A percentile compares a stretch with the other conserved stretches of the same genome.
Evolutionary conservation across 2,329 filamentous ascomycete genomes (phyloP).

Genomic region (Albophoma yamanashiensis): DNA sequence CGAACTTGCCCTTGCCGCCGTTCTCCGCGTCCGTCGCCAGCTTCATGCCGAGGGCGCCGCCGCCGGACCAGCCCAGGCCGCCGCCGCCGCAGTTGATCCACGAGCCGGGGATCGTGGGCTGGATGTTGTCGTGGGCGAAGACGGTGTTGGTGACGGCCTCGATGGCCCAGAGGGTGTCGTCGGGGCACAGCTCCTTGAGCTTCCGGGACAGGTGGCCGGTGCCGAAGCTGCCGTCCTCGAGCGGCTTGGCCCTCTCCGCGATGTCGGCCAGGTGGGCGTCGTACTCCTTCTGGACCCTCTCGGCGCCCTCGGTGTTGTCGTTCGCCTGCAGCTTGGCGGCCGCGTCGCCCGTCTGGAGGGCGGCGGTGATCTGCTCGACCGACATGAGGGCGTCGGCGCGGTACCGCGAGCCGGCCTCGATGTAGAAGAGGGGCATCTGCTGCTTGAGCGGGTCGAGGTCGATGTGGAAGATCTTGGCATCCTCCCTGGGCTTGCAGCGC

Average conservation of each 20-base stretch:
- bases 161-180: constrained; percentile 59
- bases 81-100: constrained; percentile 78
- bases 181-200: constrained; percentile 21
- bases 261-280: constrained; percentile 49
- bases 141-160: constrained; percentile 67
- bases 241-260: constrained; percentile 42
- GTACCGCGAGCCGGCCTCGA: constrained; percentile 54
- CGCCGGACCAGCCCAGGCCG: constrained; percentile 72
- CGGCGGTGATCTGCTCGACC: constrained; percentile 57
- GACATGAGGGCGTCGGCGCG: constrained; percentile 54
- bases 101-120: constrained; percentile 54
- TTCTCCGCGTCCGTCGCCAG: constrained; percentile 43
- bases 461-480: constrained; percentile 50
- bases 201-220: constrained; percentile 27
- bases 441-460: constrained; percentile 59
- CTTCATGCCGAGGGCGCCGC: constrained; percentile 66
- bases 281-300: constrained; percentile 46
- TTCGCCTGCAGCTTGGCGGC: constrained; percentile 23
- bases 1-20: constrained; percentile 36
- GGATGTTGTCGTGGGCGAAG: constrained; percentile 61
- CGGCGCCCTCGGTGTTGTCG: constrained; percentile 12
- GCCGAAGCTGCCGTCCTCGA: constrained; percentile 40
- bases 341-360: constrained; percentile 39
- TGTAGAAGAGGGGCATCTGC: constrained; percentile 64
- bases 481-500: constrained; percentile 43